Evolutionary conservation across 2,329 filamentous ascomycete genomes (phyloP).

Genomic region (Colletotrichum spinosum): DNA sequence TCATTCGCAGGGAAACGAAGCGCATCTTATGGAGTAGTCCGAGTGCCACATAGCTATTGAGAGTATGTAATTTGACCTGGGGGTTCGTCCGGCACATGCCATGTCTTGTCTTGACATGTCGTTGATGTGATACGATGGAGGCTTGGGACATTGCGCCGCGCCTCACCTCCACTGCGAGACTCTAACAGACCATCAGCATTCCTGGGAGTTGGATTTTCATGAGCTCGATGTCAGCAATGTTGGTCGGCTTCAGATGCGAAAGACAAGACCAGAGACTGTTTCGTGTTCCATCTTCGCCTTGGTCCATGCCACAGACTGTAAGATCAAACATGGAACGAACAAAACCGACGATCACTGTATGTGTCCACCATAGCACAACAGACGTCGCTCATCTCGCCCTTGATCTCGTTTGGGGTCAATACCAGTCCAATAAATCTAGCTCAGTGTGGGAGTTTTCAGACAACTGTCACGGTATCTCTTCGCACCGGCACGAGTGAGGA

Average conservation of each 20-base stretch:
- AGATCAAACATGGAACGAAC: conserved; percentile 13
- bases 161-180: background rate
- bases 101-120: conserved; percentile 11
- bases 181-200: background rate
- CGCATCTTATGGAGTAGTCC: background rate
- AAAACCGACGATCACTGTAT: background rate
- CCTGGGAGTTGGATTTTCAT: conserved; percentile 7
- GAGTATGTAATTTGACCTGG: background rate
- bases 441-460: conserved; percentile 8
- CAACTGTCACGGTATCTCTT: conserved; percentile 3
- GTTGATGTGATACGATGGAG: background rate
- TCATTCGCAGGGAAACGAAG: background rate
- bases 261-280: background rate
- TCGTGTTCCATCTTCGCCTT: conserved; percentile 6
- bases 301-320: conserved; percentile 1
- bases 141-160: background rate
- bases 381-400: conserved; percentile 17
- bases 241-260: conserved; percentile 17
- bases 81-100: conserved; percentile 10
- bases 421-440: conserved; percentile 1
- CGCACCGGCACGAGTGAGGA: conserved; percentile 22
- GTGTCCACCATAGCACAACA: background rate
- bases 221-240: background rate
- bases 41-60: background rate
- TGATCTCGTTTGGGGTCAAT: background rate